Evolutionary conservation across 495 filamentous ascomycete species (phyloP), one percentile per base, ranked within the genome.

Genomic region (Hypoxylon fragiforme): DNA sequence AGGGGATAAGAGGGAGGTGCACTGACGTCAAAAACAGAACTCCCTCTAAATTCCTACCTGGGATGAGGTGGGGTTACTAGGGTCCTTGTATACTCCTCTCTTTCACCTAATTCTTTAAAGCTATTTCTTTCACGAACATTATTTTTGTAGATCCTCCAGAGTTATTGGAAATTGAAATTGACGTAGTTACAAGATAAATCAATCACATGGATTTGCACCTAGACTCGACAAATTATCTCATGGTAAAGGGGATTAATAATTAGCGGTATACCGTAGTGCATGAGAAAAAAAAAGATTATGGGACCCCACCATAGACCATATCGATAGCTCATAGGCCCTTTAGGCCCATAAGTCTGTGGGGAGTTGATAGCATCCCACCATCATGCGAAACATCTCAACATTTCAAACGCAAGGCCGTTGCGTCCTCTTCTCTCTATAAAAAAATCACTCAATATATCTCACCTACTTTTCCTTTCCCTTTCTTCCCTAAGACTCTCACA

Each of bases 321-420:
- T 34, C 31, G 31, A 34, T 34, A 34, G 31, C 6, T 34, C 31
- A 34, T 34, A 34, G 31, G 31, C 31, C 12, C 6, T 34, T n/a
- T n/a, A n/a, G n/a, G n/a, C n/a, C n/a, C n/a, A n/a, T n/a, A n/a
- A 61, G 44, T 36, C 41, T 31, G 49, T 45, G 3, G 14, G 9
- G 4, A 48, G 40, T 19, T 44, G 43, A 51, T 53, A 62, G 52
- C 58, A 62, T 42, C 58, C 58, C 58, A 62, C 58, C 58, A 44
- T 62, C 58, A 62, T 42, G 43, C 58, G 52, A 62, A 62, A 56
- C 47, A 60, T 50, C 56, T 63, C 60, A 63, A 63, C 60, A 54
- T 26, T 54, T 58, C 35, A 37, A 46, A 46, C 53, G 49, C 43
- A 34, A 57, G 39, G 32, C 22, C 32, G 36, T 60, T 61, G 18